Percentiles rank a stretch among this genome's conserved stretches.
Conservation (phyloP, 2,329 filamentous ascomycete genomes). For the Dryadomyces quercus-mongolicae region DNA sequence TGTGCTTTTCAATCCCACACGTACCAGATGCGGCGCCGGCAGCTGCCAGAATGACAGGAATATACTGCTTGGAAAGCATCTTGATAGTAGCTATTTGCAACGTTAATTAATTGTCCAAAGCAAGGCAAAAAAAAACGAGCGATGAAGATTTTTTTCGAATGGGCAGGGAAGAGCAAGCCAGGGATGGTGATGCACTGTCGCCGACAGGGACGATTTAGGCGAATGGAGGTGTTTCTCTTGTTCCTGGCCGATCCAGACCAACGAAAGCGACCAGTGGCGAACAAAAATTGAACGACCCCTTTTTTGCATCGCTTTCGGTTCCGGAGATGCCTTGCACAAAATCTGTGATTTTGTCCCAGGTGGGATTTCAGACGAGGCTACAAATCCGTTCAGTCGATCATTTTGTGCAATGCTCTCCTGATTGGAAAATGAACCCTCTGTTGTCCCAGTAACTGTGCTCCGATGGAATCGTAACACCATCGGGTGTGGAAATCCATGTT, state of each 20-base stretch:
- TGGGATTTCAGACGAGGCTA: no score
- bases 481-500: no score
- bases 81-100: slow-evolving; percentile 14
- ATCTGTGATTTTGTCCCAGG: no score
- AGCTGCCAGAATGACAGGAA: slow-evolving; percentile 28
- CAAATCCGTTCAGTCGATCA: no score
- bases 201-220: background rate
- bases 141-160: background rate
- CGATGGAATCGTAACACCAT: no score
- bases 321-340: no score
- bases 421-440: no score
- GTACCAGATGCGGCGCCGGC: slow-evolving; percentile 26
- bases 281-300: background rate
- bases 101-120: background rate
- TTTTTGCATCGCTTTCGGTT: no score
- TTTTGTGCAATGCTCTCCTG: no score
- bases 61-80: slow-evolving; percentile 30
- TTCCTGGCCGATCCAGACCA: background rate
- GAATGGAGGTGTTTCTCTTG: background rate
- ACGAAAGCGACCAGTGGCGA: background rate
- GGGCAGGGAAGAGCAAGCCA: background rate
- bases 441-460: no score
- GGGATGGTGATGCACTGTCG: background rate
- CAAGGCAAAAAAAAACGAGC: background rate
- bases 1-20: slow-evolving; percentile 5